Evolutionary conservation across 1,139 yeast species (phyloP).

Genomic region (Candida sp.): DNA sequence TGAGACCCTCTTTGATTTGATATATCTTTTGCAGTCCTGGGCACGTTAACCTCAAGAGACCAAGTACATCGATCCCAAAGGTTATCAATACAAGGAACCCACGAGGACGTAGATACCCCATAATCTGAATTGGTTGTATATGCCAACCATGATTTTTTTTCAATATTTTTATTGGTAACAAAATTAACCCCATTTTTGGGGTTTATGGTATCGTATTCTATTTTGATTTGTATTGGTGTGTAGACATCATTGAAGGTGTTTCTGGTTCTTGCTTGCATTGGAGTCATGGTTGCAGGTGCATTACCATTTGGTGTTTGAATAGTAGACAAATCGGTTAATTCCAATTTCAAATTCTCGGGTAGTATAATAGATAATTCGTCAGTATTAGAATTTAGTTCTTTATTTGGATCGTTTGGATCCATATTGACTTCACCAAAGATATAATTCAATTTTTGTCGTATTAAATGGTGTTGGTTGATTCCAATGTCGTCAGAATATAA

Average conservation of each 20-base stretch:
- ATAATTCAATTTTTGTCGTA: constrained; percentile 60
- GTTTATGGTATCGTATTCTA: constrained; percentile 63
- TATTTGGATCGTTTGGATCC: constrained; percentile 22
- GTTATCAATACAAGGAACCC: constrained; percentile 97
- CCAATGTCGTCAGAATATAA: constrained; percentile 40
- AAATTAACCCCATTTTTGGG: constrained; percentile 78
- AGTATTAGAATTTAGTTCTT: constrained; percentile 43
- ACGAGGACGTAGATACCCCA: constrained; percentile 82
- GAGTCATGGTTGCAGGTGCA: constrained; percentile 30
- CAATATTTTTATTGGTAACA: constrained; percentile 45
- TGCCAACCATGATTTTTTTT: constrained; percentile 66
- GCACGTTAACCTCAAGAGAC: constrained; percentile 83
- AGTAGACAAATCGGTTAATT: constrained; percentile 51
- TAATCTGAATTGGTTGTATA: constrained; percentile 79
- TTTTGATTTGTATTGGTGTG: constrained; percentile 69
- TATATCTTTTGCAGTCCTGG: constrained; percentile 74
- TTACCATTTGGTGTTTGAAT: constrained; percentile 40
- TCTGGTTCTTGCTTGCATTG: constrained; percentile 34
- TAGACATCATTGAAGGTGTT: constrained; percentile 41
- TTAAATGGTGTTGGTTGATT: constrained; percentile 60
- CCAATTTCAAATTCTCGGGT: constrained; percentile 68
- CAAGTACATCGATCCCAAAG: constrained; percentile 89
- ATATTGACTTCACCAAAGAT: constrained; percentile 52
- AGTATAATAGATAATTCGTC: constrained; percentile 68
- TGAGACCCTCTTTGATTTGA: constrained; percentile 29